phyloP scores from a whole-genome alignment of 306 rosid genomes.

The Trifolium pratense region DNA sequence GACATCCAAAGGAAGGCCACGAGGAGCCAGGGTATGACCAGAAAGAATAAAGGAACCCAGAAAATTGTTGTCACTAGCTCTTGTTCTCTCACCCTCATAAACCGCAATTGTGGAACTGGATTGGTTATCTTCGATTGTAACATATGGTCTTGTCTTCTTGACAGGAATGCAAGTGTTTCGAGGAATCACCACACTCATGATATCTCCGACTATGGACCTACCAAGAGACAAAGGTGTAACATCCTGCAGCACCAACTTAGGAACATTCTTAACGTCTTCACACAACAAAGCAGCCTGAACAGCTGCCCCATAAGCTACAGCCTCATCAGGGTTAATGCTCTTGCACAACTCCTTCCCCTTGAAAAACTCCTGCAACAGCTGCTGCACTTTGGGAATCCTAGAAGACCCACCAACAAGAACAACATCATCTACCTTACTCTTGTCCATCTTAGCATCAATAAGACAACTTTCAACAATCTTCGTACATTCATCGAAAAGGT shows the following conservation, averaged over 20 bases:
- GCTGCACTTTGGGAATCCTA: conserved; percentile 20
- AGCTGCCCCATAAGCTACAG: no score
- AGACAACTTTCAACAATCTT: neutral
- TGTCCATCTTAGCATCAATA: neutral
- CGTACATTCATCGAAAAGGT: neutral
- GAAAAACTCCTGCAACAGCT: neutral
- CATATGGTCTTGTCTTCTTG: neutral
- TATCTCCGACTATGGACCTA: no score
- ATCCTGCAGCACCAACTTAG: no score
- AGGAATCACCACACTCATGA: neutral
- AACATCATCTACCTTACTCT: conserved; percentile 8
- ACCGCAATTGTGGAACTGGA: no score
- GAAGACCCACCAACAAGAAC: conserved; percentile 33
- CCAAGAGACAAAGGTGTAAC: no score
- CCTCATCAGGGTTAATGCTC: no score
- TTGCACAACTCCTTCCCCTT: no score
- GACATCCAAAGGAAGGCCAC: conserved; percentile 36
- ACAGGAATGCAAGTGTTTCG: neutral
- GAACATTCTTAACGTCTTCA: no score
- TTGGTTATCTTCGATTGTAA: neutral
- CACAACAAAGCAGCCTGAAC: no score
- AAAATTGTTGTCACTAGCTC: conserved; percentile 46
- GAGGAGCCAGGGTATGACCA: conserved; percentile 49
- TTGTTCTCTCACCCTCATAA: conserved; percentile 4
- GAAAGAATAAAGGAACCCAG: conserved; percentile 44